Base-by-base conservation (phyloP, 1,139 yeast genomes). In the Trichomonascaceae sp. region DNA sequence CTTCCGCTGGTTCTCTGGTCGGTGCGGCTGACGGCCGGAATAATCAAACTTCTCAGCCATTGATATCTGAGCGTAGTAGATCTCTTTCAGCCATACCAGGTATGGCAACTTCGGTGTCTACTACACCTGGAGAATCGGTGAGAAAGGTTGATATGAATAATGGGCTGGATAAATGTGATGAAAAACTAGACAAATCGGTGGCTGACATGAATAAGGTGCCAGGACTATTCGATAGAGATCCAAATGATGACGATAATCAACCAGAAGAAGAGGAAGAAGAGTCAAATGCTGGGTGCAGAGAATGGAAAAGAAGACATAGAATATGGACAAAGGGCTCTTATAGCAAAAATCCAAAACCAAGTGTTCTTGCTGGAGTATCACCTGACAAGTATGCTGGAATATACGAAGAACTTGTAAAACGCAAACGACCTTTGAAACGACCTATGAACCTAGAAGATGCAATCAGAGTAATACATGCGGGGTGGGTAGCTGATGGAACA, bases 361-460 rank as follows among this genome's bases (percentile, higher is more conserved):
- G 60, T 41, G 54, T 60, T 15, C 45, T 65, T 15, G 62, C 60
- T 17, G 61, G 62, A 41, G 60, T 68, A 15, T 64, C 71, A 2
- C 70, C 64, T 51, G 59, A 63, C 39, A 61, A 61, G 52, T 70
- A 68, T 55, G 67, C 72, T 22, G 64, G 63, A 30, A 71, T 83
- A 30, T 83, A 82, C 64, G 73, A 70, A 46, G 70, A 72, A 54
- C 69, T 83, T 58, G 78, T 82, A 18, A 80, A 77, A 51, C 79
- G 79, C 64, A 77, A 79, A 15, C 74, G 78, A 53, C 68, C 74
- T n/a, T 73, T 82, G 57, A 79, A 75, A 61, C 74, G 74, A 60
- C 75, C 78, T 20, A 65, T 83, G 55, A 82, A 81, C 61, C 74
- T 83, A 55, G 67, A 68, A 45, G 85, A 81, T 60, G 76, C 81